These are phyloP conservation scores for Neurospora crassa DNA, from an alignment of 2,329 filamentous ascomycete species.

Conservation along the genomic window DNA sequence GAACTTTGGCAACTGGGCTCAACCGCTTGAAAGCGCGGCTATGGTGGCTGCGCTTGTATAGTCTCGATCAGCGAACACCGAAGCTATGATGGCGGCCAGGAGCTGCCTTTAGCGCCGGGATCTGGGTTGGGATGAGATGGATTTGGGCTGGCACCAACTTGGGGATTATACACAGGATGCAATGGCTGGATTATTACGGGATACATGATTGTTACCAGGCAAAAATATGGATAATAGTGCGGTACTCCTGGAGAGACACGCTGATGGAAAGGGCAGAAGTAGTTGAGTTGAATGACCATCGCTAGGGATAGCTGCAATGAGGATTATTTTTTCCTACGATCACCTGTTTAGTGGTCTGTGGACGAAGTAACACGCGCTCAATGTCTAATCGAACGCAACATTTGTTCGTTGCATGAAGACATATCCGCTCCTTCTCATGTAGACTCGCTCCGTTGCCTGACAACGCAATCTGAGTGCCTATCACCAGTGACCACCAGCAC, in stretches of 20 bases:
- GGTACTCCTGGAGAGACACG: not conserved
- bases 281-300: not conserved
- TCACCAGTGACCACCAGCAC: not conserved
- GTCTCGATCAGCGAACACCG: not conserved
- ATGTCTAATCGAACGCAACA: not conserved
- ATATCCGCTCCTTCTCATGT: not conserved
- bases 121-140: not conserved
- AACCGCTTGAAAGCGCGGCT: not conserved
- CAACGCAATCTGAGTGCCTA: not conserved
- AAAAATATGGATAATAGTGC: not conserved
- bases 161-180: not conserved
- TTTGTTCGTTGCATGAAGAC: not conserved
- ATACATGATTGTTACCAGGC: not conserved
- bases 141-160: not conserved
- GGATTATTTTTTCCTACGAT: not conserved
- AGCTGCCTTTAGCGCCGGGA: not conserved
- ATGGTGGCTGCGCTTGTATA: not conserved
- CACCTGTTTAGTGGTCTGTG: too few relatives aligned
- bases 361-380: not conserved
- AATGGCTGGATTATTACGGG: not conserved
- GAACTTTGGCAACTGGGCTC: not conserved
- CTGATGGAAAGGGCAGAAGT: not conserved
- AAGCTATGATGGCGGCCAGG: not conserved
- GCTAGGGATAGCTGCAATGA: not conserved
- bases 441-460: not conserved